Percentiles rank a stretch among this genome's conserved stretches.
phyloP scores from a whole-genome alignment of 2,329 filamentous ascomycete species.

The Trichophyton benhamiae region DNA sequence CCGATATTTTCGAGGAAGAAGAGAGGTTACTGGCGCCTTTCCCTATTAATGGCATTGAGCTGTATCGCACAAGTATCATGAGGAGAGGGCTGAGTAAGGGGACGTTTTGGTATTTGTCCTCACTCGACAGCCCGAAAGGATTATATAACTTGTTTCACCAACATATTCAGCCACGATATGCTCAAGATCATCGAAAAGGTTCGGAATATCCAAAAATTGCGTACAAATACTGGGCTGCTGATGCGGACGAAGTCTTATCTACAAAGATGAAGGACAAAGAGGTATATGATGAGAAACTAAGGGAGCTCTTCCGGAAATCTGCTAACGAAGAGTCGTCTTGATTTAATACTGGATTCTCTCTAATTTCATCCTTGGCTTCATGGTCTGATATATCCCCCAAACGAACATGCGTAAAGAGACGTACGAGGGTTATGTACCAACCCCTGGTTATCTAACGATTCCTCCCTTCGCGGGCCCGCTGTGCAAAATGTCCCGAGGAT shows the following conservation, averaged over 20 bases:
- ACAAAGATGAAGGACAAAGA: constrained; percentile 13
- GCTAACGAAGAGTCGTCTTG: background rate
- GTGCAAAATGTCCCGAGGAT: too few species aligned
- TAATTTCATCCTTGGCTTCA: too few species aligned
- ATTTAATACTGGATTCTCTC: too few species aligned
- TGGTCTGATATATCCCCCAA: too few species aligned
- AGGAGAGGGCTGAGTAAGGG: constrained; percentile 15
- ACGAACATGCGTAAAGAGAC: too few species aligned
- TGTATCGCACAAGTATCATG: constrained; percentile 5
- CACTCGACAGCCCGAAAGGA: constrained; percentile 16
- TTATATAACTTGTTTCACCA: constrained; percentile 16
- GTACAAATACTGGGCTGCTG: constrained; percentile 13
- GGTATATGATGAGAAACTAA: constrained; percentile 12
- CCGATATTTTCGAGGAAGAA: constrained; percentile 8
- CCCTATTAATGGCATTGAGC: background rate
- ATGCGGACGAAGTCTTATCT: constrained; percentile 8
- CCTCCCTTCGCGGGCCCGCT: too few species aligned
- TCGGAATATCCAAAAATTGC: constrained; percentile 13
- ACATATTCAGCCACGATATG: constrained; percentile 16
- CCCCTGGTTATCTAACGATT: too few species aligned
- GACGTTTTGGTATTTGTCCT: constrained; percentile 18
- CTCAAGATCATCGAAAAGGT: background rate
- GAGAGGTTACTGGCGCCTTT: constrained; percentile 1
- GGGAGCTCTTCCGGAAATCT: constrained; percentile 1
- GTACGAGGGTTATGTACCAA: too few species aligned